phyloP scores from a whole-genome alignment of 1,284 basidiomycete species.

The Kwoniella shivajii region DNA sequence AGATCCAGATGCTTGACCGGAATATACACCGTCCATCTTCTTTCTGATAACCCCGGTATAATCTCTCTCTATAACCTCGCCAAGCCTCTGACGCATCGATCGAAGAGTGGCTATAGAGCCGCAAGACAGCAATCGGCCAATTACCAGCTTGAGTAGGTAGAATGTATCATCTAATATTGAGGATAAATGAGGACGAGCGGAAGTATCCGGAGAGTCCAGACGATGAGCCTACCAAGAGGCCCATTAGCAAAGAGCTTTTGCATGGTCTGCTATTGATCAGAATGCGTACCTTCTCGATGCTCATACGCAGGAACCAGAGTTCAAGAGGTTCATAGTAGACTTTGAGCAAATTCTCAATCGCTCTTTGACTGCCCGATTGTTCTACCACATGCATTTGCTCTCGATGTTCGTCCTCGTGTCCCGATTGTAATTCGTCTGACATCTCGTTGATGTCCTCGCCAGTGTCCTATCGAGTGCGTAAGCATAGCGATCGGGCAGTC shows the following conservation, averaged over 20 bases:
- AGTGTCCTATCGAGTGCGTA: slow-evolving; percentile 1
- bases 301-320: slow-evolving; percentile 85
- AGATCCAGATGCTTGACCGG: slow-evolving; percentile 55
- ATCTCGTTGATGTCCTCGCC: slow-evolving; percentile 6
- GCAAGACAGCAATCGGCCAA: slow-evolving; percentile 71
- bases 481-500: no score
- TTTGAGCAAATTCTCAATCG: slow-evolving; percentile 70
- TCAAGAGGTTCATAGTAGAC: slow-evolving; percentile 87
- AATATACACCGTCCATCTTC: slow-evolving; percentile 86
- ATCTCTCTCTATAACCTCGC: slow-evolving; percentile 75
- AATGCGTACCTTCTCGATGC: slow-evolving; percentile 74
- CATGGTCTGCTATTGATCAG: no score
- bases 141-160: slow-evolving; percentile 83
- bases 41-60: slow-evolving; percentile 74
- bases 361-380: slow-evolving; percentile 58
- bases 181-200: slow-evolving; percentile 62
- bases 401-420: neutral
- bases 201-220: slow-evolving; percentile 66
- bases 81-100: slow-evolving; percentile 64
- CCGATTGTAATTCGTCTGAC: slow-evolving; percentile 29
- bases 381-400: slow-evolving; percentile 55
- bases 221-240: slow-evolving; percentile 52
- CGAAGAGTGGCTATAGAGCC: slow-evolving; percentile 67
- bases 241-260: neutral
- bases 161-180: slow-evolving; percentile 87